Base-by-base conservation (phyloP, 805 yeast genomes). In the Torulaspora microellipsoides region DNA sequence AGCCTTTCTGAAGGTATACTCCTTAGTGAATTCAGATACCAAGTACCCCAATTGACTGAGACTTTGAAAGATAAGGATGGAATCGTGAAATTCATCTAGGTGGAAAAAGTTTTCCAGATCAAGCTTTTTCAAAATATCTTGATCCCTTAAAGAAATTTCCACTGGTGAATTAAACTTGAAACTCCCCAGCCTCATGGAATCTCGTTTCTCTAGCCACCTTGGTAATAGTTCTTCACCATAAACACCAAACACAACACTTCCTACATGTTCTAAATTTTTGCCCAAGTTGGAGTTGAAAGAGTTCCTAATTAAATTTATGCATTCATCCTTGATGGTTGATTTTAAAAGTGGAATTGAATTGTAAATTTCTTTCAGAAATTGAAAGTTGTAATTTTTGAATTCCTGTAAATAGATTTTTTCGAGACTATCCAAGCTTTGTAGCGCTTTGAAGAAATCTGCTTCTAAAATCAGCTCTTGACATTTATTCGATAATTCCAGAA, bases 161-260 rank as follows among this genome's bases (percentile, higher is more conserved):
- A 90, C 85, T 0, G 95, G 85, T 0, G 96, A 85, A 60, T 90
- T 90, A 51, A 91, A 76, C 55, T 84, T 81, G 60, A 78, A 67
- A 45, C 75, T 73, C 8, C 66, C 58, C 6, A 66, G 56, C 46
- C 75, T 79, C 50, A 68, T 67, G 2, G 60, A 49, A 29, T 72
- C 70, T 91, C 95, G 86, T 31, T 72, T 69, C 12, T 72, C 69
- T 39, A 83, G 77, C 58, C 89, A 76, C 1, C 65, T 60, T 7
- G 69, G 73, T 38, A 83, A 74, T 42, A 79, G 73, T 2, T 74
- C 75, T 1, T 73, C 64, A 34, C 71, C 74, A 8, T 95, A 91
- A 27, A 85, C 72, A 8, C 66, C 65, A 30, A 64, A 66, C 28
- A 68, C 62, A 27, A 64, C 62, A n/a, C 59, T 53, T 17, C 76